Conservation (phyloP, 1,284 basidiomycete genomes). For the Meira nashicola region DNA sequence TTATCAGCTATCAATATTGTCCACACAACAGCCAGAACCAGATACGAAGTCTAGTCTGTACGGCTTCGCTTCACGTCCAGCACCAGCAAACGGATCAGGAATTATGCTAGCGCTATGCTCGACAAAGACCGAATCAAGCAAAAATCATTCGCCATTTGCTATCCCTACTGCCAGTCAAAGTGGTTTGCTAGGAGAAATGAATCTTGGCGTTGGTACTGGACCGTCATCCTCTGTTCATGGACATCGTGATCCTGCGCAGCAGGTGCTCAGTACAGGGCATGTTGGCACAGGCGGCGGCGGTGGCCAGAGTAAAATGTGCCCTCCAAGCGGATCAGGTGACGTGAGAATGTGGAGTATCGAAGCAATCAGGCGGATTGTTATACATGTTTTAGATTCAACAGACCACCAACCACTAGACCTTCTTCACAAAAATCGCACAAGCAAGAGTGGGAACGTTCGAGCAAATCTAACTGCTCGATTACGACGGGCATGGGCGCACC, state of each 20-base stretch:
- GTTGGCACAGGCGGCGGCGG: constrained; percentile 31
- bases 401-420: constrained; percentile 22
- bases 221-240: constrained; percentile 22
- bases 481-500: constrained; percentile 23
- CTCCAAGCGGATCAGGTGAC: constrained; percentile 25
- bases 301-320: constrained; percentile 25
- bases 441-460: constrained; percentile 6
- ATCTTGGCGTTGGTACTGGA: constrained; percentile 29
- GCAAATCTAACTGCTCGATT: constrained; percentile 21
- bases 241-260: constrained; percentile 19
- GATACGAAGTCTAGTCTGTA: background rate
- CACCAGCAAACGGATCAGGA: background rate
- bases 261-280: constrained; percentile 16
- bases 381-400: constrained; percentile 26
- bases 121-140: background rate
- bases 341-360: constrained; percentile 43
- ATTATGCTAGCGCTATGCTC: constrained; percentile 17
- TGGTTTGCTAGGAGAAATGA: constrained; percentile 15
- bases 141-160: constrained; percentile 29
- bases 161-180: constrained; percentile 11
- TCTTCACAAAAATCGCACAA: constrained; percentile 6
- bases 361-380: constrained; percentile 26
- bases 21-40: constrained; percentile 13
- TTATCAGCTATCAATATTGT: constrained; percentile 32
- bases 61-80: constrained; percentile 10